phyloP scores from a whole-genome alignment of 306 rosid genomes.

The Spatholobus suberectus region DNA sequence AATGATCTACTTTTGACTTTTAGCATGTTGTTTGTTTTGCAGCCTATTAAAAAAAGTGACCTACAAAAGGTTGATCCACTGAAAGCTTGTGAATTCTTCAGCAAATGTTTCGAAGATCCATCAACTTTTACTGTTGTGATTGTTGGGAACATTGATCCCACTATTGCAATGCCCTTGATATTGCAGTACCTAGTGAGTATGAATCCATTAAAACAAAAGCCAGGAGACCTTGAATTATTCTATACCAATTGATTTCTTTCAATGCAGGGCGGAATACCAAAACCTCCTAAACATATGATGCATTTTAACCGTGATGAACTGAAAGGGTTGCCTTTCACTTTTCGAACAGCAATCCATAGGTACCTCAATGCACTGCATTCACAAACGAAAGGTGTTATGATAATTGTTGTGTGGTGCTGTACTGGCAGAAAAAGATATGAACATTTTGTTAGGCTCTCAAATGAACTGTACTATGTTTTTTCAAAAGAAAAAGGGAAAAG shows the following conservation, averaged over 20 bases:
- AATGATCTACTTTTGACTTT: conserved; percentile 43
- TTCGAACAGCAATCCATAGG: conserved; percentile 72
- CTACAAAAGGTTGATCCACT: conserved; percentile 84
- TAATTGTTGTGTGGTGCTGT: conserved; percentile 27
- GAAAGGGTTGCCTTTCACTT: conserved; percentile 87
- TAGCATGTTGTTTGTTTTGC: conserved; percentile 46
- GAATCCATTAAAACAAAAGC: conserved; percentile 37
- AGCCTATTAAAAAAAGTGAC: conserved; percentile 85
- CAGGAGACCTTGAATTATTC: conserved; percentile 30
- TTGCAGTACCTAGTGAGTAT: conserved; percentile 84
- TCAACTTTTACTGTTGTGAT: conserved; percentile 85
- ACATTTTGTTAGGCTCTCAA: conserved; percentile 11
- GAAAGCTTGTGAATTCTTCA: conserved; percentile 95
- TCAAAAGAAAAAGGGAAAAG: background rate
- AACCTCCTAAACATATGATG: conserved; percentile 76
- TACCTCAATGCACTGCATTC: conserved; percentile 44
- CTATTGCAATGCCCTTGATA: conserved; percentile 87
- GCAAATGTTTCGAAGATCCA: conserved; percentile 92
- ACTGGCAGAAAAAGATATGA: background rate
- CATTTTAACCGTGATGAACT: conserved; percentile 83
- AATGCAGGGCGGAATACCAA: conserved; percentile 92
- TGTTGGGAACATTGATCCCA: conserved; percentile 87
- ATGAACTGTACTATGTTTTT: background rate
- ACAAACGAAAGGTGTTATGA: conserved; percentile 16
- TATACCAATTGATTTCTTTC: conserved; percentile 38